phyloP scores from a whole-genome alignment of 306 rosid genomes.

The Elaeagnus macrophylla region DNA sequence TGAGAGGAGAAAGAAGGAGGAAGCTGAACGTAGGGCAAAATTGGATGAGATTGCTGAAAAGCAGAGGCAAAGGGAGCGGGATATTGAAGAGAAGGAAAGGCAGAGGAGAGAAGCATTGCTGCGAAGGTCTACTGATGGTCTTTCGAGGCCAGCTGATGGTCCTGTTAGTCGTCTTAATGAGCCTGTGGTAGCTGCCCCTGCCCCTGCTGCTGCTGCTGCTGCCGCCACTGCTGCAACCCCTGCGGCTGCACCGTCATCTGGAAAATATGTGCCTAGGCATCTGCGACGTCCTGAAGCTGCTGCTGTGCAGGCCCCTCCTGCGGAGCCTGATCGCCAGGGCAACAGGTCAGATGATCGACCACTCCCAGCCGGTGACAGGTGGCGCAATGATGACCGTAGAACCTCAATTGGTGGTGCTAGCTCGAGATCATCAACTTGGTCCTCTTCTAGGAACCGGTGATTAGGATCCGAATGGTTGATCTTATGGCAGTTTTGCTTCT shows the following conservation, averaged over 20 bases:
- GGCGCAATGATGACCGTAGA: constrained; percentile 65
- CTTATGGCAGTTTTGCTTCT: constrained; percentile 5
- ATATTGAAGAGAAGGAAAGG: constrained; percentile 72
- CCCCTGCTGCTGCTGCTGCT: constrained; percentile 25
- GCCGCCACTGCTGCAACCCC: constrained; percentile 4
- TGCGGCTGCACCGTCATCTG: constrained; percentile 22
- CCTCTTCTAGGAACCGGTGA: constrained; percentile 48
- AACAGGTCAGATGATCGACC: constrained; percentile 20
- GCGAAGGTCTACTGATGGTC: constrained; percentile 37
- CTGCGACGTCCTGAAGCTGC: constrained; percentile 37
- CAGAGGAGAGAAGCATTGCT: constrained; percentile 48
- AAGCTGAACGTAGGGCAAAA: constrained; percentile 60
- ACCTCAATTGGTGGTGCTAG: constrained; percentile 44
- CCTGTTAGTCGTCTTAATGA: constrained; percentile 34
- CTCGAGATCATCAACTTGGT: constrained; percentile 40
- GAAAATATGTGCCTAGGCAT: constrained; percentile 62
- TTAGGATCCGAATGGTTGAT: constrained; percentile 37
- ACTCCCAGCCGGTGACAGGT: constrained; percentile 36
- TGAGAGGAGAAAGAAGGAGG: constrained; percentile 66
- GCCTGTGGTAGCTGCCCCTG: constrained; percentile 29
- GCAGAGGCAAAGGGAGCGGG: constrained; percentile 74
- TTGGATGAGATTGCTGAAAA: constrained; percentile 68
- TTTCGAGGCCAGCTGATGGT: constrained; percentile 33
- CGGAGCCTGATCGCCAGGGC: constrained; percentile 60
- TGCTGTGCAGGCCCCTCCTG: constrained; percentile 34